Conservation (phyloP, 1,284 basidiomycete species). For the Papiliotrema fonsecae region DNA sequence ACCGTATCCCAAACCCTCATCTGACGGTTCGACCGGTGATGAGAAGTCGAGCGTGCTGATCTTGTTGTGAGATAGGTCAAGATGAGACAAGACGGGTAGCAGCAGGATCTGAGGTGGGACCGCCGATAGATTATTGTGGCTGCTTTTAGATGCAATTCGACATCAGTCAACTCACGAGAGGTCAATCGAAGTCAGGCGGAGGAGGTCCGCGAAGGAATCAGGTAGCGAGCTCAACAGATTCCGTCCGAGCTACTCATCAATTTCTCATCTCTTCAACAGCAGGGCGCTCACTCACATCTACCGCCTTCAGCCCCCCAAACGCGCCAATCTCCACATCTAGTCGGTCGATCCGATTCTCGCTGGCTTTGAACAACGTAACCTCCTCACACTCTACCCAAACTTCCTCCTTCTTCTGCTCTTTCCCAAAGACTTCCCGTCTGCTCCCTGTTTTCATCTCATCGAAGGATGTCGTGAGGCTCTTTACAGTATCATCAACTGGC, state of each 20-base stretch:
- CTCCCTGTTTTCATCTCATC: constrained; percentile 5
- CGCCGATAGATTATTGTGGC: constrained; percentile 33
- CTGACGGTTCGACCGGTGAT: constrained; percentile 34
- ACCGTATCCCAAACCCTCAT: constrained; percentile 40
- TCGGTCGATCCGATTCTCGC: constrained; percentile 27
- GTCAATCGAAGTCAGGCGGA: constrained; percentile 37
- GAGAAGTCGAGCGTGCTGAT: constrained; percentile 31
- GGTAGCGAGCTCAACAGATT: constrained; percentile 36
- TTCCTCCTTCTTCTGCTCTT: constrained; percentile 11
- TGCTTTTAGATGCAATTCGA: constrained; percentile 4
- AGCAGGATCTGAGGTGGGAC: constrained; percentile 38
- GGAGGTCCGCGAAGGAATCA: constrained; percentile 40
- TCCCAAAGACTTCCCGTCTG: constrained; percentile 10
- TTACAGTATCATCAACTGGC: neutral
- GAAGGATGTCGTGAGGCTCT: constrained; percentile 2
- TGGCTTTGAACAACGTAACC: constrained; percentile 30
- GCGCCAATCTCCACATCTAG: constrained; percentile 43
- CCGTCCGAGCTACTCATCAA: constrained; percentile 1
- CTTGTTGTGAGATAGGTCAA: constrained; percentile 42
- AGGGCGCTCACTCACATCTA: constrained; percentile 37
- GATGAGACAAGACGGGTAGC: constrained; percentile 37
- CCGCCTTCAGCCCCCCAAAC: constrained; percentile 40
- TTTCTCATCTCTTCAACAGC: neutral
- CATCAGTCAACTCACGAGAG: constrained; percentile 32
- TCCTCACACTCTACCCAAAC: constrained; percentile 43